Base-by-base conservation (phyloP, 352 stramenopile species). In the Globisporangium paddicum region DNA sequence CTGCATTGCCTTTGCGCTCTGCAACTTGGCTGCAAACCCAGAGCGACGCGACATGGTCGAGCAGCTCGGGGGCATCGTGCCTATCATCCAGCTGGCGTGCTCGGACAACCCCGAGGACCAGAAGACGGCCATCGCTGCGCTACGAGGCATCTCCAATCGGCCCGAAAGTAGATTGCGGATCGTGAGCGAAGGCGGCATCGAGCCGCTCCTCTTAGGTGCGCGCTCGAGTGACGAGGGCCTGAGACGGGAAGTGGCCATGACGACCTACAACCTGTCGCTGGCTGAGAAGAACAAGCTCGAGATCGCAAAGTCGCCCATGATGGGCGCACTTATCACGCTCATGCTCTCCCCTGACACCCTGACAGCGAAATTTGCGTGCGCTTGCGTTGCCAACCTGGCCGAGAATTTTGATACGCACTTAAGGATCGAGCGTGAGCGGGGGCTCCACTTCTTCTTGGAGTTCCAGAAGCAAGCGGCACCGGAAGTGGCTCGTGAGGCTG, bases 1-100 rank as follows among this genome's bases (percentile, higher is more conserved):
- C 8, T 98, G 90, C 60, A 99, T 99, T 60, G 92, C 94, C 16
- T 98, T 98, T 68, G 89, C 96, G 13, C 73, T 99, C 25, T 98
- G 93, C 68, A 99, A 99, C 64, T 82, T 99, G 7, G 85, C 91
- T 5, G 87, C 90, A 2, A 94, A 98, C 57, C 74, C 85, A 1
- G 62, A 73, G 16, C 88, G 93, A 3, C 75, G 93, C n/a, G 62
- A 82, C 35, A 73, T 92, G 58, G 96, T 99, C n/a, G 95, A 98
- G 28, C 78, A 92, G 50, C 75, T 90, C 52, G 95, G 95, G 2
- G 96, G 96, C 6, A 79, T 99, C 35, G 74, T 89, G n/a, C 89
- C 94, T 8, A 97, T 99, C 54, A 97, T 99, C 60, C 90, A 92
- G 63, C 72, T 99, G 6, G 96, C 94, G 32, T 97, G 88, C 52